Conservation (phyloP, 1,284 basidiomycete species). For the Cryptococcus sp. region DNA sequence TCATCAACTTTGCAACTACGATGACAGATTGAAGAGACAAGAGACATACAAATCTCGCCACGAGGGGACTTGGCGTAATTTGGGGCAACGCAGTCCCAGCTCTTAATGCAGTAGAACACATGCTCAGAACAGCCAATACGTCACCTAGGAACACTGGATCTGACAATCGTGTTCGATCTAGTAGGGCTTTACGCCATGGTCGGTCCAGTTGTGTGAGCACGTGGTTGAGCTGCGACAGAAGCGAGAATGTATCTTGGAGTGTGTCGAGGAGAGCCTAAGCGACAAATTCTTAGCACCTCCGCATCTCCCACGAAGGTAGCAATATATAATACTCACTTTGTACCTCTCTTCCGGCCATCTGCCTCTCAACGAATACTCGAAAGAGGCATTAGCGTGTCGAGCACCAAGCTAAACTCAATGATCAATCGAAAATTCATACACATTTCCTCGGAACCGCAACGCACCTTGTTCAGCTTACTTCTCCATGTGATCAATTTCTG, state of each 20-base stretch:
- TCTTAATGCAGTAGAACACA: slow-evolving; percentile 61
- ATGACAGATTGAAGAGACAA: no score
- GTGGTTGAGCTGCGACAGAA: slow-evolving; percentile 51
- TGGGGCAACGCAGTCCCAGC: slow-evolving; percentile 77
- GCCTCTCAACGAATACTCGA: slow-evolving; percentile 50
- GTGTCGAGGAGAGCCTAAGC: slow-evolving; percentile 41
- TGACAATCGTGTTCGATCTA: slow-evolving; percentile 70
- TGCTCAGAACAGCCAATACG: slow-evolving; percentile 72
- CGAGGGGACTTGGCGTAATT: slow-evolving; percentile 77
- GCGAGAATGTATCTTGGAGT: slow-evolving; percentile 45
- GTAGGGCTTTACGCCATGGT: slow-evolving; percentile 70
- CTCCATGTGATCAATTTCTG: slow-evolving; percentile 41
- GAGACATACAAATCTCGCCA: slow-evolving; percentile 66
- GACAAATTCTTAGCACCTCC: neutral
- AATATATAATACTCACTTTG: slow-evolving; percentile 27
- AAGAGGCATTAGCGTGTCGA: slow-evolving; percentile 48
- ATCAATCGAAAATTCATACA: neutral
- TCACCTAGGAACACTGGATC: slow-evolving; percentile 83
- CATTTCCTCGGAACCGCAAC: neutral
- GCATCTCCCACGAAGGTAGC: neutral
- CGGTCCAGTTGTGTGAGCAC: slow-evolving; percentile 48
- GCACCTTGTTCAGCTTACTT: slow-evolving; percentile 42
- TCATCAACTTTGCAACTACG: neutral
- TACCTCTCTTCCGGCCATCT: slow-evolving; percentile 51
- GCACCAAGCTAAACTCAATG: slow-evolving; percentile 31